A percentile compares a stretch with the other conserved stretches of the same genome.
These are phyloP conservation scores for Selaginella moellendorffii DNA, from an alignment of 75 land plant genomes.

Conservation along the genomic window DNA sequence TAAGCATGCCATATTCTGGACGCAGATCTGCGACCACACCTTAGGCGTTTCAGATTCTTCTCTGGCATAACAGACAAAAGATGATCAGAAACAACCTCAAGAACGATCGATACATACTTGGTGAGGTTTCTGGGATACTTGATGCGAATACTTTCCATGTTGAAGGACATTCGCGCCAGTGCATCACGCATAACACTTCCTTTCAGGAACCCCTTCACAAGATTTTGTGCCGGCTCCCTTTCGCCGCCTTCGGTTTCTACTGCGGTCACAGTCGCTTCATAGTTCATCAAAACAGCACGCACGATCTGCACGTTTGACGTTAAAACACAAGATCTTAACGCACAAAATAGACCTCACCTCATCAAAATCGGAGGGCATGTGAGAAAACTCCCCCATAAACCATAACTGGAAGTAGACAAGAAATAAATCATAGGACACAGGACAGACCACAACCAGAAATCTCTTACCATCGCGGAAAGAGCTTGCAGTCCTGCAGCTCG, in stretches of 20 bases:
- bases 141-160: slow-evolving; percentile 31
- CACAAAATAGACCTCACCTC: slow-evolving; percentile 38
- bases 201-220: slow-evolving; percentile 63
- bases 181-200: slow-evolving; percentile 27
- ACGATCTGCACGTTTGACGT: slow-evolving; percentile 41
- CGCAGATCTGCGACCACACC: slow-evolving; percentile 73
- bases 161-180: slow-evolving; percentile 37
- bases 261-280: slow-evolving; percentile 27
- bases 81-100: background rate
- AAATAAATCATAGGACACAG: background rate
- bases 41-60: slow-evolving; percentile 30
- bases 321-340: background rate
- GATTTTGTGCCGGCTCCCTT: slow-evolving; percentile 41
- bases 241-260: slow-evolving; percentile 21
- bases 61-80: slow-evolving; percentile 7
- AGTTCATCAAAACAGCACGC: slow-evolving; percentile 62
- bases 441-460: background rate
- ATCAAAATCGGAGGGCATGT: slow-evolving; percentile 70
- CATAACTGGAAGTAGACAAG: slow-evolving; percentile 36
- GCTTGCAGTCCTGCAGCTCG: slow-evolving; percentile 71
- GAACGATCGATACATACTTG: slow-evolving; percentile 17
- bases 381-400: slow-evolving; percentile 89
- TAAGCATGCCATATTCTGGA: slow-evolving; percentile 78
- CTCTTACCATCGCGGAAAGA: slow-evolving; percentile 69
- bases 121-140: slow-evolving; percentile 46